These are phyloP conservation scores for Yueomyces sinensis DNA, from an alignment of 805 yeast species.

Conservation along the genomic window DNA sequence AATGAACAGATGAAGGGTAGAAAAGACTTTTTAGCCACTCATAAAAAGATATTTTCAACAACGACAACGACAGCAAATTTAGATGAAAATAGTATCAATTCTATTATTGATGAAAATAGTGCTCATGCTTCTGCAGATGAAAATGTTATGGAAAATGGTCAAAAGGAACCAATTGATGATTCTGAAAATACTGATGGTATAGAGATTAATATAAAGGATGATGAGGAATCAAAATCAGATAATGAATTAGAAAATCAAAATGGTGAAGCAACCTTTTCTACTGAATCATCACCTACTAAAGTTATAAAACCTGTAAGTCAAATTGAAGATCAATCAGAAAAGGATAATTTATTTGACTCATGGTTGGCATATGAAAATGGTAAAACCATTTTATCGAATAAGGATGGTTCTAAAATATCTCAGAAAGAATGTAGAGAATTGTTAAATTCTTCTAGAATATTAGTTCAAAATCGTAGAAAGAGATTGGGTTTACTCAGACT, in stretches of 20 bases:
- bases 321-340: background rate
- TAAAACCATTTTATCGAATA: background rate
- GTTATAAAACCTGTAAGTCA: slow-evolving; percentile 1
- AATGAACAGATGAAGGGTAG: slow-evolving; percentile 15
- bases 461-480: slow-evolving; percentile 11
- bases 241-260: background rate
- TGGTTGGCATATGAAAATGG: background rate
- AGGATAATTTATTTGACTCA: background rate
- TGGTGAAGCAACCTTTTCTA: background rate
- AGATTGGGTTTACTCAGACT: slow-evolving; percentile 22
- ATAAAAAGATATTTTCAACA: background rate
- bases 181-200: background rate
- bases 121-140: background rate
- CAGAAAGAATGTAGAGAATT: slow-evolving; percentile 15
- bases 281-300: background rate
- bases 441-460: slow-evolving; percentile 12
- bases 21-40: slow-evolving; percentile 11
- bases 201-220: no score
- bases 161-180: background rate
- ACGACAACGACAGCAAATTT: slow-evolving; percentile 1
- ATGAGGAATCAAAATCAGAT: background rate
- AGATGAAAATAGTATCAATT: background rate
- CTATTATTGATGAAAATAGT: background rate
- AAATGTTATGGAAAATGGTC: no score
- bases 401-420: slow-evolving; percentile 2